These are phyloP conservation scores for Lactifluus pinguis DNA, from an alignment of 768 basidiomycete species.

Conservation along the genomic window DNA sequence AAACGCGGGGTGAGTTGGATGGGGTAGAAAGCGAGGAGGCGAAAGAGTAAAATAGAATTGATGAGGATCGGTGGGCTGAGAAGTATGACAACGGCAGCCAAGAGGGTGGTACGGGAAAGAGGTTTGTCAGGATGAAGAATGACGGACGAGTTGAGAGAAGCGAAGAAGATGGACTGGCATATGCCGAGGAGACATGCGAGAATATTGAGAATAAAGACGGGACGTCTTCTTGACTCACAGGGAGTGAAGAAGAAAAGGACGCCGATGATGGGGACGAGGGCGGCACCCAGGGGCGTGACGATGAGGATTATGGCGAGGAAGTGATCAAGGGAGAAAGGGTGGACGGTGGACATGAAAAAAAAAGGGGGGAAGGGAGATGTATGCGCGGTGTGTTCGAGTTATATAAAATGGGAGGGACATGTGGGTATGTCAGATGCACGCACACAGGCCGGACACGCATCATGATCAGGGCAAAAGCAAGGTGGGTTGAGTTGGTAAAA, in stretches of 20 bases:
- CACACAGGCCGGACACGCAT: background rate
- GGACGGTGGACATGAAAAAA: conserved; percentile 1
- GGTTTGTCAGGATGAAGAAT: conserved; percentile 2
- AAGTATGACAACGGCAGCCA: background rate
- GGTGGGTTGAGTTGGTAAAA: background rate
- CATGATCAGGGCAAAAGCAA: background rate
- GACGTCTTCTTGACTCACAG: conserved; percentile 8
- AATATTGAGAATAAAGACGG: conserved; percentile 18
- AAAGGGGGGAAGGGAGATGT: background rate
- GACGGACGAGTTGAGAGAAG: background rate
- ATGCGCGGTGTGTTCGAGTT: background rate
- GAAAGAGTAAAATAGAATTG: conserved; percentile 16
- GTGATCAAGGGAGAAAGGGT: background rate
- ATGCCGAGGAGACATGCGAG: conserved; percentile 17
- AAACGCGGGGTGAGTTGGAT: conserved; percentile 13
- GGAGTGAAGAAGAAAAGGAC: conserved; percentile 16
- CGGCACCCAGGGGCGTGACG: conserved; percentile 14
- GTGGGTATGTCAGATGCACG: background rate
- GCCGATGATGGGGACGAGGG: conserved; percentile 12
- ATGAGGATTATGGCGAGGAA: conserved; percentile 17
- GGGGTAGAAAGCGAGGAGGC: conserved; percentile 17
- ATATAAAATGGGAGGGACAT: background rate
- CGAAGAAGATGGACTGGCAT: conserved; percentile 9
- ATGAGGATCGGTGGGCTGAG: conserved; percentile 15
- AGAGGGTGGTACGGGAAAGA: background rate